Conservation (phyloP, 192 early-diverging fungal species). For the Backusella psychrophila region DNA sequence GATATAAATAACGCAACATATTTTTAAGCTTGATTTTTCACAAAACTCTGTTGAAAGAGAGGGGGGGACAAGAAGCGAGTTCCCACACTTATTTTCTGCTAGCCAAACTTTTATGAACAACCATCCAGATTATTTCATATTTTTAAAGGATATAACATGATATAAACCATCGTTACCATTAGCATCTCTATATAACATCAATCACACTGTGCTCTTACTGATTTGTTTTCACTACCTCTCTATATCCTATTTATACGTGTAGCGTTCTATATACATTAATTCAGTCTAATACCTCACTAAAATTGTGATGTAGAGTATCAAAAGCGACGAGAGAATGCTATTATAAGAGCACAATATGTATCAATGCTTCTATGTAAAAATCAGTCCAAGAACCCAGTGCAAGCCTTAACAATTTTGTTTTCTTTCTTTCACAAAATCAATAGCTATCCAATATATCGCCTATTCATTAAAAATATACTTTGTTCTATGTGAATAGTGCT, state of each 20-base stretch:
- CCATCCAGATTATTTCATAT: not conserved
- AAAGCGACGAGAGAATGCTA: not conserved
- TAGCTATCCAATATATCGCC: no score
- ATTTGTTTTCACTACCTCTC: not conserved
- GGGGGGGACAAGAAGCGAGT: not conserved
- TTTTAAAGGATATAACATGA: not conserved
- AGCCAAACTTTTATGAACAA: not conserved
- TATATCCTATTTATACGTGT: not conserved
- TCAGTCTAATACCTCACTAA: not conserved
- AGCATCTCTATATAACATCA: not conserved
- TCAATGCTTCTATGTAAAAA: not conserved
- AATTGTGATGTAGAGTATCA: not conserved
- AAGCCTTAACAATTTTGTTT: no score
- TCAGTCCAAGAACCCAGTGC: not conserved
- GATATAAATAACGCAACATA: not conserved
- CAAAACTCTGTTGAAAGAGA: not conserved
- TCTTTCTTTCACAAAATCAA: no score
- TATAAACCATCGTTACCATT: not conserved
- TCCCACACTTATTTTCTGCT: not conserved
- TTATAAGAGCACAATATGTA: no score
- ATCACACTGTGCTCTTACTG: not conserved
- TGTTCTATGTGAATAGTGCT: no score
- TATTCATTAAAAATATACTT: no score
- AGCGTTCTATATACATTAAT: not conserved
- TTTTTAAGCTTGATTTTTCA: not conserved